Evolutionary conservation across 345 rosid genomes (phyloP).

Genomic region (Citrus reticulata): DNA sequence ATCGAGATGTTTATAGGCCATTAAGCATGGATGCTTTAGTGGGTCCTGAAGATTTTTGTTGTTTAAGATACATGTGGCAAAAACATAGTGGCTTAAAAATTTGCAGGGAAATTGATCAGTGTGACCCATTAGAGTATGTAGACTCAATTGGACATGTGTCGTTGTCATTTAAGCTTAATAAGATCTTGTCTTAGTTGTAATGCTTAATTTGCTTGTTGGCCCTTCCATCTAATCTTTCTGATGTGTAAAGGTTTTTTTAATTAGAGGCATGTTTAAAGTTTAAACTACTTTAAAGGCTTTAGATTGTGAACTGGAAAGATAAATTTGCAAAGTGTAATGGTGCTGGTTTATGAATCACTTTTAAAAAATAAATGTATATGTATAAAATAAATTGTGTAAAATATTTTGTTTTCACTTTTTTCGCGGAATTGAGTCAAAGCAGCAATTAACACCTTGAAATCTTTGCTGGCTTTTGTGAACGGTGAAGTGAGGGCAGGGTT

Average conservation of each 20-base stretch:
- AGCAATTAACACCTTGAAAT: background rate
- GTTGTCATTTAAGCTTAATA: background rate
- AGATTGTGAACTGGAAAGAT: background rate
- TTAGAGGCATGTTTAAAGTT: background rate
- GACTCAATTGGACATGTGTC: background rate
- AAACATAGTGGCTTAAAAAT: background rate
- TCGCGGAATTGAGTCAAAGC: background rate
- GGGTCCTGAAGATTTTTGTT: background rate
- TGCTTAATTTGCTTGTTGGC: background rate
- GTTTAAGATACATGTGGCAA: background rate
- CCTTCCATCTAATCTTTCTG: background rate
- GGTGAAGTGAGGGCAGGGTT: background rate
- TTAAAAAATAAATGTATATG: background rate
- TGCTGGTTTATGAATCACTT: background rate
- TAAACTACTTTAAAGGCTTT: too few species aligned
- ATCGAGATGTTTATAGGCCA: too few species aligned
- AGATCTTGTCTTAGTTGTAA: background rate
- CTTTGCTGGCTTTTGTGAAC: background rate
- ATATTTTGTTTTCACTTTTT: too few species aligned
- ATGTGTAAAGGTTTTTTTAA: background rate
- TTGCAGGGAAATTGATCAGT: background rate
- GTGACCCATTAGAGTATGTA: background rate
- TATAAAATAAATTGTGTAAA: too few species aligned
- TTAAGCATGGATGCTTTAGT: background rate
- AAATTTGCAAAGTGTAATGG: background rate